Evolutionary conservation across 2,329 filamentous ascomycete species (phyloP), one percentile per base, ranked within the genome.

Genomic region (Fonsecaea pugnacius): DNA sequence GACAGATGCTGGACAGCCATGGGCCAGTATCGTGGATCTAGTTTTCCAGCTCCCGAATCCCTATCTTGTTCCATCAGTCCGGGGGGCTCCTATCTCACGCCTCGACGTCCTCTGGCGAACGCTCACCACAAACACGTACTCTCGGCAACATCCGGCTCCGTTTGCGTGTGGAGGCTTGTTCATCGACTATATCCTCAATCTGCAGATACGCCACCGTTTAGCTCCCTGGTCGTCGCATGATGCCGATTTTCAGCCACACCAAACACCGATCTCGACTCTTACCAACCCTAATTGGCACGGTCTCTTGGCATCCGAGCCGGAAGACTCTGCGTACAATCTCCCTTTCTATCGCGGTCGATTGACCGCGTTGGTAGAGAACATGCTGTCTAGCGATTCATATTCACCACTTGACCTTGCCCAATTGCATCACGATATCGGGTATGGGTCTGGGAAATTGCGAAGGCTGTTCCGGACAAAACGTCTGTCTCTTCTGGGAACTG

Each of bases 201-300:
- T 62, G 52, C 59, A 62, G 40, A 62, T 62, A 27, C 59, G 59
- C 32, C 59, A 62, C 27, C 59, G 59, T n/a, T 43, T 62, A 38
- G 18, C 48, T n/a, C 59, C 59, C 2, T 62, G 59, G 59, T 62
- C 59, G 3, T 62, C 59, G 5, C 35, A 55, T 4, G 51, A 61
- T 9, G 16, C 59, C 2, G 59, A 62, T 21, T 62, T 62, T 16
- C 59, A 62, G 21, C 59, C 59, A 18, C 59, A 62, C 27, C 50
- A 53, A 43, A 62, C 59, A 32, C 59, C 59, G 6, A 14, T 54
- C 30, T 62, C 59, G 6, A 48, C 52, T 14, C 32, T 62, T 14
- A 62, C 59, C 18, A 62, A 62, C 24, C 59, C 59, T 2, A 38
- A 62, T 32, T 62, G 59, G 59, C 59, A 33, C 32, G 30, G 59